Base-by-base conservation (phyloP, 2,329 filamentous ascomycete species). In the Cladosporium velox region DNA sequence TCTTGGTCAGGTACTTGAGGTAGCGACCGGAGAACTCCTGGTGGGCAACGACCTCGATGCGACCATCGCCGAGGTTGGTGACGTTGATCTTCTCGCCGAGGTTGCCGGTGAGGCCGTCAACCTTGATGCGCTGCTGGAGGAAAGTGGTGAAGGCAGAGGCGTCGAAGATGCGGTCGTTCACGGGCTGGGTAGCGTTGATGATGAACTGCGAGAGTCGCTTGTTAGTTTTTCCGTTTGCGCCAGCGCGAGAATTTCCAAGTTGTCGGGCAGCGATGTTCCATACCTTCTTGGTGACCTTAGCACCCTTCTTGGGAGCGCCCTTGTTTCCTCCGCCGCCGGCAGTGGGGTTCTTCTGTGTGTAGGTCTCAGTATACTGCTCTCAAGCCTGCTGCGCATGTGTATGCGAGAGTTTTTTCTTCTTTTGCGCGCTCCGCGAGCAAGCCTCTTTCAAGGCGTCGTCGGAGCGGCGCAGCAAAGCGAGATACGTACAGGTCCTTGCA, bases 1-100 rank as follows among this genome's bases (percentile, higher is more conserved):
- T 99, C 92, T 99, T 99, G 83, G 95, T 99, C 92, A 99, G 87
- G 89, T 99, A 99, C 91, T 99, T 99, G 83, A 99, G 88, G 88
- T 99, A 99, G 81, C 95, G 91, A 79, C 95, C 95, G 73, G 93
- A 97, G 85, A 99, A 96, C 80, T 96, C 92, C 82, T 93, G 96
- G 88, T 98, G 93, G 75, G 94, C 90, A 80, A 96, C 90, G 81
- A 99, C 90, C 89, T 98, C 93, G 80, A 99, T 91, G 90, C 97
- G 97, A 84, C 94, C 95, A 79, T 97, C 95, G 75, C 91, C 93
- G 78, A 89, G 84, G 88, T 96, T 92, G 79, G 88, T 89, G 87
- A 99, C 95, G 80, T 88, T 85, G 79, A 99, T 89, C 81, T 86
- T 88, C 79, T 98, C 95, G 81, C 95, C 95, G 76, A 99, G 91